Evolutionary conservation across 257 asterid species (phyloP).

Genomic region (Nicotiana knightiana): DNA sequence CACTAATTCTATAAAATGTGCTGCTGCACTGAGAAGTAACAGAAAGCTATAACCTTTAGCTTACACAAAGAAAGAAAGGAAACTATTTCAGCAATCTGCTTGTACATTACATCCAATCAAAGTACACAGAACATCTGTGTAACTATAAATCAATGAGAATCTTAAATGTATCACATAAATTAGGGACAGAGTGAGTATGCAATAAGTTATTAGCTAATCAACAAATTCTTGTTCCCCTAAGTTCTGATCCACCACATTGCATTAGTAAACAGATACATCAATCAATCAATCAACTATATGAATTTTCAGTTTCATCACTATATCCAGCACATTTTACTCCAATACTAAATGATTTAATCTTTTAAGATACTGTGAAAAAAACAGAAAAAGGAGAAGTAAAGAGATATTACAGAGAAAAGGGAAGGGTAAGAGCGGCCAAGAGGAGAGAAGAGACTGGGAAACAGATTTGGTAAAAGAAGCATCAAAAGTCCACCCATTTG

Average conservation of each 20-base stretch:
- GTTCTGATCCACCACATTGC: neutral
- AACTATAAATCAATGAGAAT: too few relatives aligned
- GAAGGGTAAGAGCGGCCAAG: conserved; percentile 29
- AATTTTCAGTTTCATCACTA: neutral
- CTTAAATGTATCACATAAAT: too few relatives aligned
- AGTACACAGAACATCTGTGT: neutral
- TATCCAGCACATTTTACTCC: neutral
- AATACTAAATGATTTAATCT: neutral
- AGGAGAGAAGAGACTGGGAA: conserved; percentile 31
- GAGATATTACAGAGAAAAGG: conserved; percentile 31
- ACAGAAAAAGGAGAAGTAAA: neutral
- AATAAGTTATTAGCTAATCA: neutral
- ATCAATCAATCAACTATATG: neutral
- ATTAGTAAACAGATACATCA: neutral
- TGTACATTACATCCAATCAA: neutral
- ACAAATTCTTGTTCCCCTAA: neutral
- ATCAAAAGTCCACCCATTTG: conserved; percentile 24
- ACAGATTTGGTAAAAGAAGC: conserved; percentile 26
- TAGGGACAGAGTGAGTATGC: too few relatives aligned
- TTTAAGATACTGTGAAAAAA: neutral
- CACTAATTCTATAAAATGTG: neutral
- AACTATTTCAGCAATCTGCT: neutral
- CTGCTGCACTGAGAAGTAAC: neutral
- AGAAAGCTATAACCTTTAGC: neutral
- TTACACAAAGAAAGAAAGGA: neutral